Evolutionary conservation across 768 basidiomycete genomes (phyloP).

Genomic region (Russula brevipes): DNA sequence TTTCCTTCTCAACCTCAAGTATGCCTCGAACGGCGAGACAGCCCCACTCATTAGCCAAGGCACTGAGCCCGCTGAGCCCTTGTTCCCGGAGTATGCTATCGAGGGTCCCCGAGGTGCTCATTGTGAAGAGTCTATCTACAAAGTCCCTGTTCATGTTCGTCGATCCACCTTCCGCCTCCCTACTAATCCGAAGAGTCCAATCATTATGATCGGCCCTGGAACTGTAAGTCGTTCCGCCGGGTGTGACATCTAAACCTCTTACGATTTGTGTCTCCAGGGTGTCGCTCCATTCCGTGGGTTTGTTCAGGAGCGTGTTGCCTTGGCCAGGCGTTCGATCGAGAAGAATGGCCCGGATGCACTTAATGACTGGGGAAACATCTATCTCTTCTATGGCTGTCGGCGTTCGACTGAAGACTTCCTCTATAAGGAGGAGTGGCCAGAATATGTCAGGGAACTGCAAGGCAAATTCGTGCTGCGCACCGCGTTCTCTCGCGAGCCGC

Average conservation of each 20-base stretch:
- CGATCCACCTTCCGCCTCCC: slow-evolving; percentile 96
- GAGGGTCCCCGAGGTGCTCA: slow-evolving; percentile 89
- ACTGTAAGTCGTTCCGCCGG: slow-evolving; percentile 57
- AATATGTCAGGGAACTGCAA: slow-evolving; percentile 77
- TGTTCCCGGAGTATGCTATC: slow-evolving; percentile 72
- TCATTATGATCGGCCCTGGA: slow-evolving; percentile 99
- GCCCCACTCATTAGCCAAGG: slow-evolving; percentile 39
- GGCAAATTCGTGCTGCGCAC: slow-evolving; percentile 87
- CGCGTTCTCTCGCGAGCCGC: slow-evolving; percentile 85
- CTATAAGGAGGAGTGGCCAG: slow-evolving; percentile 93
- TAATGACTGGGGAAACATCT: slow-evolving; percentile 91
- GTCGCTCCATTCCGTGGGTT: slow-evolving; percentile 99
- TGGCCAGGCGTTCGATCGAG: slow-evolving; percentile 89
- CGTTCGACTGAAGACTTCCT: slow-evolving; percentile 84
- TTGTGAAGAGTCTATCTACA: slow-evolving; percentile 62
- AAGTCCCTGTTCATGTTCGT: slow-evolving; percentile 90
- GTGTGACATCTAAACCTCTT: slow-evolving; percentile 16
- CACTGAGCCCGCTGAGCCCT: slow-evolving; percentile 36
- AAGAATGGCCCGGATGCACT: slow-evolving; percentile 94
- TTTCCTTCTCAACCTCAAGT: slow-evolving; percentile 90
- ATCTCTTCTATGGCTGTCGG: slow-evolving; percentile 95
- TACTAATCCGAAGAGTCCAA: slow-evolving; percentile 95
- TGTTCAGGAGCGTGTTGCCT: slow-evolving; percentile 94
- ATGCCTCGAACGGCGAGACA: slow-evolving; percentile 57
- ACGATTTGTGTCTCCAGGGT: slow-evolving; percentile 49